Conservation (phyloP, 352 stramenopile species). For the Aphanomyces stellatus region DNA sequence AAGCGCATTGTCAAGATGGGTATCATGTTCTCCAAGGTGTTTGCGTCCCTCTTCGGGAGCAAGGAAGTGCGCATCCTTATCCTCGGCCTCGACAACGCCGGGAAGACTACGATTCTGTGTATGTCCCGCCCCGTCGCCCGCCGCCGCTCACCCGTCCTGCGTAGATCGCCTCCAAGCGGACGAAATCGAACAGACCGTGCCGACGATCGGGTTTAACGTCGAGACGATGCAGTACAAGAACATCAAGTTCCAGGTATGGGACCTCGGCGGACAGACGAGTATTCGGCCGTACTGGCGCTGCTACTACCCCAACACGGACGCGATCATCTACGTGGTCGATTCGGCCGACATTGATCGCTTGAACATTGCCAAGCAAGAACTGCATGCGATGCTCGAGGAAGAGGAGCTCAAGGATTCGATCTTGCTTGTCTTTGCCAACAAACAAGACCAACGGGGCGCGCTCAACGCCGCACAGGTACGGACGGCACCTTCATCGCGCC, state of each 20-base stretch:
- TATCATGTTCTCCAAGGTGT: slow-evolving; percentile 96
- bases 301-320: slow-evolving; percentile 99
- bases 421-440: slow-evolving; percentile 99
- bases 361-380: slow-evolving; percentile 95
- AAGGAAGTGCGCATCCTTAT: slow-evolving; percentile 99
- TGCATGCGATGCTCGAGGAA: slow-evolving; percentile 96
- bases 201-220: slow-evolving; percentile 98
- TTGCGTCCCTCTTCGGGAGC: slow-evolving; percentile 96
- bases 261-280: slow-evolving; percentile 99
- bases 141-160: not conserved
- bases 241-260: slow-evolving; percentile 98
- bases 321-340: slow-evolving; percentile 94
- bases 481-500: not conserved
- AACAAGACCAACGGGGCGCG: slow-evolving; percentile 97
- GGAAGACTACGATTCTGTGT: slow-evolving; percentile 99
- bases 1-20: slow-evolving; percentile 76
- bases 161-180: slow-evolving; percentile 76
- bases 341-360: slow-evolving; percentile 96
- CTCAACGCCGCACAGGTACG: slow-evolving; percentile 77
- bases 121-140: slow-evolving; percentile 26
- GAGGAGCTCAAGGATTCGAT: slow-evolving; percentile 99
- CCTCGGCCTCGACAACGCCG: slow-evolving; percentile 98
- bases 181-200: slow-evolving; percentile 98
- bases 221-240: slow-evolving; percentile 90
- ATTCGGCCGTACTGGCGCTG: slow-evolving; percentile 99